Percentiles rank a stretch among this genome's conserved stretches.
Conservation (phyloP, 768 basidiomycete species). For the Tricholoma bakamatsutake region DNA sequence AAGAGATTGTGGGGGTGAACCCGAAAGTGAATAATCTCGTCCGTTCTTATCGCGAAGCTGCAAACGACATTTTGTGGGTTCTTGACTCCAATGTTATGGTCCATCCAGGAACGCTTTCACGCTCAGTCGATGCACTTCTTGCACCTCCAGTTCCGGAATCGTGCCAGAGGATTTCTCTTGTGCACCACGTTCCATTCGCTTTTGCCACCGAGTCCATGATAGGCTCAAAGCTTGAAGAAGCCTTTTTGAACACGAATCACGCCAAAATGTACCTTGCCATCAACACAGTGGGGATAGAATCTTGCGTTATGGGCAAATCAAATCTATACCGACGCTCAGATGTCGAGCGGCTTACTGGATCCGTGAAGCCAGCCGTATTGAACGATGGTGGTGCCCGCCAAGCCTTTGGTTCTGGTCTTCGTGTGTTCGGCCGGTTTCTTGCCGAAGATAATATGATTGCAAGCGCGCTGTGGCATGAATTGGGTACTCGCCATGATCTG, state of each 20-base stretch:
- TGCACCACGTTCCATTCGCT: constrained; percentile 95
- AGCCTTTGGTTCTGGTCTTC: constrained; percentile 47
- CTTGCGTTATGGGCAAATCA: constrained; percentile 96
- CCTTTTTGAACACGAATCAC: constrained; percentile 95
- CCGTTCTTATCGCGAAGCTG: constrained; percentile 72
- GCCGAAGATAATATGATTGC: constrained; percentile 99
- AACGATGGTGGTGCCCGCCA: constrained; percentile 14
- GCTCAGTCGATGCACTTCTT: constrained; percentile 74
- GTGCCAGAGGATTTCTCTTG: constrained; percentile 62
- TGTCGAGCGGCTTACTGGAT: constrained; percentile 68
- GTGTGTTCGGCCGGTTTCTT: constrained; percentile 80
- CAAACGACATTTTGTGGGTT: constrained; percentile 91
- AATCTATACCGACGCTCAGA: constrained; percentile 91
- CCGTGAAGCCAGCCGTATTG: constrained; percentile 42
- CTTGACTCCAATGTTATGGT: constrained; percentile 92
- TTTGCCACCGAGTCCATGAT: constrained; percentile 60
- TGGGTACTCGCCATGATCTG: constrained; percentile 81
- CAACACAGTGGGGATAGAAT: constrained; percentile 82
- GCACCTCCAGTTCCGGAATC: constrained; percentile 26
- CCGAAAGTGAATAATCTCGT: constrained; percentile 98
- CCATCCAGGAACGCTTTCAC: constrained; percentile 70
- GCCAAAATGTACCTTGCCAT: constrained; percentile 98
- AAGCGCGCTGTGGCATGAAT: constrained; percentile 87
- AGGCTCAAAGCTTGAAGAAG: constrained; percentile 86
- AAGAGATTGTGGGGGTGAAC: constrained; percentile 83